Percentiles rank a stretch among this genome's conserved stretches.
Evolutionary conservation across 2,329 filamentous ascomycete genomes (phyloP).

Genomic region (Monascus ruber): DNA sequence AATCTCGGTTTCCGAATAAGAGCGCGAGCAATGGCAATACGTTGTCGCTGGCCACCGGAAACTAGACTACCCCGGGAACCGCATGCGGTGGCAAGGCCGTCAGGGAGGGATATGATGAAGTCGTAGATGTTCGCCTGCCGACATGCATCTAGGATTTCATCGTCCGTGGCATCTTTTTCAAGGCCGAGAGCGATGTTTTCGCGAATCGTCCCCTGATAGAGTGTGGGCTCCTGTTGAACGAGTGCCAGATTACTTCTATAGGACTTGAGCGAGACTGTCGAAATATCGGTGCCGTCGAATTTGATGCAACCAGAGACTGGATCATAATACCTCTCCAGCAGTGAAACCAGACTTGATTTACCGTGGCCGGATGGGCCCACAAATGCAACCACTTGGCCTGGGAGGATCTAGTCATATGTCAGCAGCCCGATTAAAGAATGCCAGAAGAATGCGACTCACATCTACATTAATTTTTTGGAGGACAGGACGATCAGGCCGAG

Average conservation of each 20-base stretch:
- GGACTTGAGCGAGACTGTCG: constrained; percentile 45
- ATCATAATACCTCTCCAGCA: constrained; percentile 59
- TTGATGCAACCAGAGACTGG: constrained; percentile 52
- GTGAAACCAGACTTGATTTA: constrained; percentile 56
- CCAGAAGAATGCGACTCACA: background rate
- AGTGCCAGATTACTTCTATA: constrained; percentile 58
- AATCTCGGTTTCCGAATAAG: constrained; percentile 39
- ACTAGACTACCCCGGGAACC: constrained; percentile 43
- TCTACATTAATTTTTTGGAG: background rate
- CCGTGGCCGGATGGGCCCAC: constrained; percentile 49
- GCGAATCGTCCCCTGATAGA: constrained; percentile 58
- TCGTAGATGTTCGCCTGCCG: constrained; percentile 37
- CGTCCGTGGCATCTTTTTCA: constrained; percentile 9
- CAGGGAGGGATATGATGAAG: constrained; percentile 38
- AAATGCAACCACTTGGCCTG: constrained; percentile 43
- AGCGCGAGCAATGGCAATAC: constrained; percentile 43
- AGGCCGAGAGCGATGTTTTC: constrained; percentile 58
- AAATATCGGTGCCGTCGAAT: constrained; percentile 51
- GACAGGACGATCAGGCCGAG: background rate
- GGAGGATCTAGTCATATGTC: constrained; percentile 20
- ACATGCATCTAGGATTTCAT: constrained; percentile 23
- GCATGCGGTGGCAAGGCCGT: constrained; percentile 41
- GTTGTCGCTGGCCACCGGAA: constrained; percentile 45
- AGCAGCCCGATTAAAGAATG: background rate
- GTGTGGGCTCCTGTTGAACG: constrained; percentile 62